Base-by-base conservation (phyloP, 2,329 filamentous ascomycete species). In the Leptodontidium sp. region DNA sequence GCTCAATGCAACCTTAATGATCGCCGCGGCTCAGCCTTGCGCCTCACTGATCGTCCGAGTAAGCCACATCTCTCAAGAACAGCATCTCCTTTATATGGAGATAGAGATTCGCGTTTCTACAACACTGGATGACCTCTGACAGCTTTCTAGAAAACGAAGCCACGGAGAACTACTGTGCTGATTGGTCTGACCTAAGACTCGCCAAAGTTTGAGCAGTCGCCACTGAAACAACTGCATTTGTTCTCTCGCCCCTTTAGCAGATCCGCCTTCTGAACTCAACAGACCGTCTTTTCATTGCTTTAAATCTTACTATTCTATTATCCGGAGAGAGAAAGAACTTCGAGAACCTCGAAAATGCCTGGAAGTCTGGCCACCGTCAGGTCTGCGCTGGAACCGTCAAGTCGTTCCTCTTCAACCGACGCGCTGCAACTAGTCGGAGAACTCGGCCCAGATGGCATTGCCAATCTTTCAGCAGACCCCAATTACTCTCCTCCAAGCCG, bases 401-500 rank as follows among this genome's bases (percentile, higher is more conserved):
- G 63, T 61, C 65, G 67, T n/a, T 68, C 71, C 2, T 71, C 69
- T 11, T 73, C 75, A 11, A 45, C 70, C 6, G 72, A 74, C 29
- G 69, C 66, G 35, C 58, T 66, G 9, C 64, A 73, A 55, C 43
- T 75, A 55, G 67, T 70, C 21, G 73, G 71, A 17, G 68, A 72
- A 61, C 49, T 76, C 55, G 68, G 70, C 55, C 26, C 68, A 65
- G 71, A 76, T 47, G 73, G 75, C 2, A 68, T 73, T 52, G 71
- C 71, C 9, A 70, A 24, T 62, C 68, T 76, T 6, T 17, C 70
- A 50, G 61, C 58, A 32, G 72, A 74, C 29, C 58, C 55, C 15
- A 45, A 35, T 29, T 65, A 72, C 50, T 17, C 52, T n/a, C 32
- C 32, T 9, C 38, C 70, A 8, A 66, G 9, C n/a, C 47, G 49